Base-by-base conservation (phyloP, 31 red algal species). In the Endocladia muricata region DNA sequence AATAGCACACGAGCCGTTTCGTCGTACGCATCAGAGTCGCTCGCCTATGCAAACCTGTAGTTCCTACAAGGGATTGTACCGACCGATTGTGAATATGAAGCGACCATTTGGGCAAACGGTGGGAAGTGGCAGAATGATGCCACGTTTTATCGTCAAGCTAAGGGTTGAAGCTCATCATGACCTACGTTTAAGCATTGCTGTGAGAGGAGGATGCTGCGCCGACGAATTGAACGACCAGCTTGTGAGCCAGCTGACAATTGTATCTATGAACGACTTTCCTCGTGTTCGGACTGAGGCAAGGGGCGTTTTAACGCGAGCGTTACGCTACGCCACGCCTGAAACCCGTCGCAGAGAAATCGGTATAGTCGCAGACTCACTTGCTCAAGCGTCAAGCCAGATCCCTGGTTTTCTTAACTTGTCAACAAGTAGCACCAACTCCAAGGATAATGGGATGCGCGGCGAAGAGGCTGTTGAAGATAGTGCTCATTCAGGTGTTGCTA, bases 1-100 rank as follows among this genome's bases (percentile, higher is more conserved):
- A 68, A 54, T 97, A 29, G 94, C 89, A 7, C 77, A 96, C 70
- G 94, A 96, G 76, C 88, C 94, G 5, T 96, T 96, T 77, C 77
- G 89, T 2, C 77, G 78, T 42, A 64, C 65, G 8, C 47, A 61
- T 39, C 75, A 55, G 64, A 86, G 61, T 37, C 88, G 88, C 44
- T 69, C 70, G 40, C 65, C 84, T 23, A 51, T 68, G 68, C 82
- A 90, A 11, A 71, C 76, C 1, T 88, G 63, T 17, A 58, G 60
- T 25, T 74, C 56, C 26, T 96, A 90, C 68, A 96, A 96, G 40
- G 51, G 61, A 32, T 56, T 59, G 1, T 90, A 91, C 25, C 51
- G 41, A 47, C 71, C 93, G 2, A 67, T 91, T 3, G 70, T 92
- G 21, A 33, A 76, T 25, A 54, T 74, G 28, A 87, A 91, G 55